These are phyloP conservation scores for Hemerocallis citrina DNA, from an alignment of 106 monocot species.

Conservation along the genomic window DNA sequence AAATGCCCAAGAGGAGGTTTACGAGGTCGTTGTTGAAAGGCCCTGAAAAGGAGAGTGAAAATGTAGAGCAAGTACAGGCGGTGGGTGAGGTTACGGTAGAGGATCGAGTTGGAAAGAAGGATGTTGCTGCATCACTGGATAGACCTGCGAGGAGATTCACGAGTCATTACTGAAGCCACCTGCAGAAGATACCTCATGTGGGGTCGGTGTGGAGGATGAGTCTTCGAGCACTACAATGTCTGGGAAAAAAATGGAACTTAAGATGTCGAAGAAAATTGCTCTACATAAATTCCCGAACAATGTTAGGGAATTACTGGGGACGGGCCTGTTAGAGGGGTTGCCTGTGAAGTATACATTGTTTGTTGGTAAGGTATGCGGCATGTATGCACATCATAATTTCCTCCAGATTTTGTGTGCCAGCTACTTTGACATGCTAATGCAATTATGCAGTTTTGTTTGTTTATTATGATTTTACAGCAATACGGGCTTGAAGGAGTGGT, in stretches of 20 bases:
- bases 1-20: slow-evolving; percentile 26
- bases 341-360: slow-evolving; percentile 53
- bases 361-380: slow-evolving; percentile 51
- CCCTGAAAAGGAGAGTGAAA: not conserved
- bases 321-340: slow-evolving; percentile 80
- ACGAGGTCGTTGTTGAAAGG: slow-evolving; percentile 14
- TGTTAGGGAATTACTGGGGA: slow-evolving; percentile 60
- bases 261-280: slow-evolving; percentile 82
- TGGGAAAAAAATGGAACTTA: slow-evolving; percentile 55
- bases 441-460: not conserved
- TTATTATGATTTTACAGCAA: slow-evolving; percentile 20
- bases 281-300: slow-evolving; percentile 57
- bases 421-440: not conserved
- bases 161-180: slow-evolving; percentile 25
- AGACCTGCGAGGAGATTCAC: slow-evolving; percentile 25
- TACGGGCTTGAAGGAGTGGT: slow-evolving; percentile 60
- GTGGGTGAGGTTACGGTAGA: not conserved
- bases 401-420: too few species aligned
- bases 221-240: slow-evolving; percentile 1
- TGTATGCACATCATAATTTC: too few species aligned
- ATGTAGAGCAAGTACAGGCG: too few species aligned
- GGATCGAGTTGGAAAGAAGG: not conserved
- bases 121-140: not conserved
- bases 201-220: slow-evolving; percentile 3
- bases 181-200: too few species aligned